A percentile compares a stretch with the other conserved stretches of the same genome.
These are phyloP conservation scores for Incumbomyces lentus DNA, from an alignment of 2,329 filamentous ascomycete species.

Conservation along the genomic window DNA sequence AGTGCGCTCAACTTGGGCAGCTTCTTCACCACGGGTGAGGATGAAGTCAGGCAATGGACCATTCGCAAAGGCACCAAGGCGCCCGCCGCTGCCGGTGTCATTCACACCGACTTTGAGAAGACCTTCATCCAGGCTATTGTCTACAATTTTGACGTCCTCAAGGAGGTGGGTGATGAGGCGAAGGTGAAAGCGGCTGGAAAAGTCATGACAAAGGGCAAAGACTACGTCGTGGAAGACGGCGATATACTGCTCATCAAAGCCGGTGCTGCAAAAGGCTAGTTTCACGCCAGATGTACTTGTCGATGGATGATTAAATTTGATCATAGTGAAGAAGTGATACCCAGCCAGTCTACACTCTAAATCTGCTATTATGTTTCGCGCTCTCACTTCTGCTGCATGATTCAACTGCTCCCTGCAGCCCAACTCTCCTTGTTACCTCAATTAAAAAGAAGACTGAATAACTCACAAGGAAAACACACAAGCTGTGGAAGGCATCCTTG, in stretches of 20 bases:
- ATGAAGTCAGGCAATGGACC: constrained; percentile 98
- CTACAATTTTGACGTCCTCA: constrained; percentile 74
- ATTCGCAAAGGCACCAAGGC: constrained; percentile 93
- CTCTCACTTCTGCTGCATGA: too few species aligned
- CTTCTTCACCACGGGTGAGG: constrained; percentile 93
- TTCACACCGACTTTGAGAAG: constrained; percentile 98
- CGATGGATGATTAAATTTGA: too few species aligned
- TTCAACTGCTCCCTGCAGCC: too few species aligned
- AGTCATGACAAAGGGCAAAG: constrained; percentile 97
- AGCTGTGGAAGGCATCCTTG: too few species aligned
- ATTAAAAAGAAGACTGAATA: too few species aligned
- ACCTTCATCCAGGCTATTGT: constrained; percentile 96
- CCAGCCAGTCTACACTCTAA: neutral
- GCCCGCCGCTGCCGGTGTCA: constrained; percentile 94
- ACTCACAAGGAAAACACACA: too few species aligned
- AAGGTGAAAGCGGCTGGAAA: constrained; percentile 90
- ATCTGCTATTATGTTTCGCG: neutral
- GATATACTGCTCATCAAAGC: constrained; percentile 73
- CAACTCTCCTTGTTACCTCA: too few species aligned
- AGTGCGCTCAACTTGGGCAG: constrained; percentile 79
- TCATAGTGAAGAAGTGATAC: neutral
- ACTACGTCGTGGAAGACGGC: constrained; percentile 54
- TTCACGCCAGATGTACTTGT: too few species aligned
- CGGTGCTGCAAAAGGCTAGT: constrained; percentile 38
- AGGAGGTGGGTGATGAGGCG: constrained; percentile 79